Percentiles rank a stretch among this genome's conserved stretches.
phyloP scores from a whole-genome alignment of 371 early-diverging fungal genomes.

The Syncephalastrum monosporum region DNA sequence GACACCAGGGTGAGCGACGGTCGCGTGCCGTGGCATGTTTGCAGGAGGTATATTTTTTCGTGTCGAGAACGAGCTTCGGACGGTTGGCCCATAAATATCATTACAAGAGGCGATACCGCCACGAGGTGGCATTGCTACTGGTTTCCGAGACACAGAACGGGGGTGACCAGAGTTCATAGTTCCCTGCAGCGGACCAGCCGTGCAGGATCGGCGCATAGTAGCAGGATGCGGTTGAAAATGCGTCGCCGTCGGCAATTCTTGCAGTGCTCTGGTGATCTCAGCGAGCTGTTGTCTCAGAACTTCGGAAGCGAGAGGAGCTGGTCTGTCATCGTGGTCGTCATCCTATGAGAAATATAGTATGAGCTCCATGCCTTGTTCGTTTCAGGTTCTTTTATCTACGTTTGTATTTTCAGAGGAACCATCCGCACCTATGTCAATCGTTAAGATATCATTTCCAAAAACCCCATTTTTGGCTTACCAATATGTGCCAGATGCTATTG shows the following conservation, averaged over 20 bases:
- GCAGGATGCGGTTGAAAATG: no score
- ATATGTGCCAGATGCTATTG: constrained; percentile 35
- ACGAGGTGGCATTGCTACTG: no score
- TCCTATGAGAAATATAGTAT: background rate
- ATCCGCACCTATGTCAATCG: background rate
- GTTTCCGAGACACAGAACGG: no score
- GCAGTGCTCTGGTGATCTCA: constrained; percentile 11
- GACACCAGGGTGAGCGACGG: no score
- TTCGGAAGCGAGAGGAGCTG: constrained; percentile 9
- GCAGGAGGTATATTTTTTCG: no score
- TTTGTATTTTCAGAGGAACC: background rate
- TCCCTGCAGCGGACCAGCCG: no score
- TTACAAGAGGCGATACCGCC: no score
- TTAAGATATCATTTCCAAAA: background rate
- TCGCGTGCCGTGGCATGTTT: no score
- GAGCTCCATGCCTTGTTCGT: background rate
- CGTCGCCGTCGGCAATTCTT: constrained; percentile 2
- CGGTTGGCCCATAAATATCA: no score
- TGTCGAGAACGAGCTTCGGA: no score
- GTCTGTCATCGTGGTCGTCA: background rate
- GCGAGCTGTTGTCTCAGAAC: constrained; percentile 11
- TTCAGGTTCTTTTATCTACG: background rate
- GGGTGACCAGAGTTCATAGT: no score
- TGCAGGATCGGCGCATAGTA: no score
- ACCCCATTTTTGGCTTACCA: constrained; percentile 19